A percentile compares a stretch with the other conserved stretches of the same genome.
These are phyloP conservation scores for Nannizzia gypsea DNA, from an alignment of 2,329 filamentous ascomycete genomes.

Conservation along the genomic window DNA sequence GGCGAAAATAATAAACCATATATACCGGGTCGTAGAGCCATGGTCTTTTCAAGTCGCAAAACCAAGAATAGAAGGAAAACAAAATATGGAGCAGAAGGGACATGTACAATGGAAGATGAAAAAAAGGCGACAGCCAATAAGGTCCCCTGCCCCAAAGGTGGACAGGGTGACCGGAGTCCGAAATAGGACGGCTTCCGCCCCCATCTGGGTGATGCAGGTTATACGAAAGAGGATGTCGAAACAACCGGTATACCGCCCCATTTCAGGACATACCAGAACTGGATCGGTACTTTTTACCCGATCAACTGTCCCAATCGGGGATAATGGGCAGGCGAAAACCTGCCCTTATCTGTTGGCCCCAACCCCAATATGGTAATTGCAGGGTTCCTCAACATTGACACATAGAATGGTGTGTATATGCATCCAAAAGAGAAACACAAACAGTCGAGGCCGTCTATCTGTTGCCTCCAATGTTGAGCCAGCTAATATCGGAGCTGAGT, in stretches of 20 bases:
- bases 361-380: not conserved
- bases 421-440: not conserved
- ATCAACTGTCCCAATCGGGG: not conserved
- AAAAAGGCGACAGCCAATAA: not conserved
- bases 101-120: not conserved
- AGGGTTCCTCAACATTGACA: not conserved
- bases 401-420: not conserved
- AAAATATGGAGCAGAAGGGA: not conserved
- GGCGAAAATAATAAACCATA: not conserved
- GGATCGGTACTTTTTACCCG: not conserved
- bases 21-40: not conserved
- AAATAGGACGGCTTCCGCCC: not conserved
- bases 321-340: not conserved
- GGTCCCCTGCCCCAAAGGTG: not conserved
- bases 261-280: not conserved
- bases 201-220: not conserved
- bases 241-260: not conserved
- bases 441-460: not conserved
- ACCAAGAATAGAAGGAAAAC: not conserved
- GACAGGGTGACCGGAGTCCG: not conserved
- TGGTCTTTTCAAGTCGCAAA: not conserved
- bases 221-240: not conserved
- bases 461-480: slow-evolving; percentile 28
- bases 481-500: slow-evolving; percentile 34
- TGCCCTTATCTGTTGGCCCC: not conserved